phyloP scores from a whole-genome alignment of 2,329 filamentous ascomycete genomes.

The Monilinia fructicola region DNA sequence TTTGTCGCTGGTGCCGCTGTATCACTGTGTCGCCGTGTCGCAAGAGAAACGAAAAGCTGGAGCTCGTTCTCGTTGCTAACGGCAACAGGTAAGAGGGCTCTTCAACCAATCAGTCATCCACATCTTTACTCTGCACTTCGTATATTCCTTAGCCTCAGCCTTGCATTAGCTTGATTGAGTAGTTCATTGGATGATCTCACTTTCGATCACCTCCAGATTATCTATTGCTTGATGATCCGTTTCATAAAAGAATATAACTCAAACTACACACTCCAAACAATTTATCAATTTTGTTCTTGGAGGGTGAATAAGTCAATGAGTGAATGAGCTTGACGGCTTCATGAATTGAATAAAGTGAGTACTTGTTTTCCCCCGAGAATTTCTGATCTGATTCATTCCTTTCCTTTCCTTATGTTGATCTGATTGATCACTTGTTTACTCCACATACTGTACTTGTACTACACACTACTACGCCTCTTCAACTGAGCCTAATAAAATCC shows the following conservation, averaged over 20 bases:
- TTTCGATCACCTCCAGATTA: not conserved
- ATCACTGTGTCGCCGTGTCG: not conserved
- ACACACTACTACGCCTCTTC: not conserved
- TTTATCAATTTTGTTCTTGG: not conserved
- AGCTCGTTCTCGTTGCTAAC: constrained; percentile 5
- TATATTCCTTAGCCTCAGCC: constrained; percentile 1
- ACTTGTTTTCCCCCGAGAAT: not conserved
- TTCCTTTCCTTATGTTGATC: not conserved
- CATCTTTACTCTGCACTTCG: too few relatives aligned
- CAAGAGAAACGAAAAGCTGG: not conserved
- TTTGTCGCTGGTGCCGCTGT: too few relatives aligned
- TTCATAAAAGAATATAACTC: not conserved
- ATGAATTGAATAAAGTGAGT: not conserved
- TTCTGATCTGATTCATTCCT: not conserved
- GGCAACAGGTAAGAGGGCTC: not conserved
- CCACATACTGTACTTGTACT: not conserved
- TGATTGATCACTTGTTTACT: not conserved
- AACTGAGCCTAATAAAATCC: constrained; percentile 5
- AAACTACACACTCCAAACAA: not conserved
- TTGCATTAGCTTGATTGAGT: not conserved
- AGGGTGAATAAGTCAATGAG: not conserved
- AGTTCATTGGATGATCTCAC: not conserved
- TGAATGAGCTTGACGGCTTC: not conserved
- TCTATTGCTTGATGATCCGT: not conserved
- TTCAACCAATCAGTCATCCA: not conserved